Conservation (phyloP, 2,329 filamentous ascomycete genomes). For the Trichoderma citrinoviride region DNA sequence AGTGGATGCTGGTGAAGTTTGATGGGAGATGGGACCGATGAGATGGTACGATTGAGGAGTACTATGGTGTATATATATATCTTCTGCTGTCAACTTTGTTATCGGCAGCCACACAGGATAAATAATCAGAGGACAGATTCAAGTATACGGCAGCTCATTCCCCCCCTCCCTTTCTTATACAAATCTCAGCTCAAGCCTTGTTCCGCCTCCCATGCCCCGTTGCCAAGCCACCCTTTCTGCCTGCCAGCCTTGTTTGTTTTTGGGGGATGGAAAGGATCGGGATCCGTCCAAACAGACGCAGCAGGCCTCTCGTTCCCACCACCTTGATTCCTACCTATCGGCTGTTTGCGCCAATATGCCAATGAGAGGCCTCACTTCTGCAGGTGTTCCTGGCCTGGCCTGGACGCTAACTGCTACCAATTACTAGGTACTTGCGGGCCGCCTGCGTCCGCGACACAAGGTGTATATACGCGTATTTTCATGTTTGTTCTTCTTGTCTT, state of each 20-base stretch:
- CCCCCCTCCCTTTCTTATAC: background rate
- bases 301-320: background rate
- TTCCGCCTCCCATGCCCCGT: background rate
- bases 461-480: background rate
- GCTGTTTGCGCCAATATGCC: too few species aligned
- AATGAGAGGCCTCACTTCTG: conserved; percentile 5
- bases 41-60: too few species aligned
- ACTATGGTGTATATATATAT: background rate
- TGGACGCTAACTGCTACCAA: background rate
- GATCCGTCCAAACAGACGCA: background rate
- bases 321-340: background rate
- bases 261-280: too few species aligned
- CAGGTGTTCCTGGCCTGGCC: background rate
- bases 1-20: background rate
- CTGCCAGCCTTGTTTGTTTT: conserved; percentile 3
- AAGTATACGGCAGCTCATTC: too few species aligned
- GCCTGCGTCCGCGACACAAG: background rate
- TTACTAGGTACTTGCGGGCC: too few species aligned
- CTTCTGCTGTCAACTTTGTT: background rate
- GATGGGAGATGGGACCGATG: background rate
- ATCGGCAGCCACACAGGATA: background rate
- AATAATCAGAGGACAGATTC: background rate
- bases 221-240: background rate
- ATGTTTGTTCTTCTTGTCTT: background rate
- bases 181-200: background rate